Percentiles rank a stretch among this genome's conserved stretches.
Evolutionary conservation across 257 asterid genomes (phyloP).

Genomic region (Solanum arcanum): DNA sequence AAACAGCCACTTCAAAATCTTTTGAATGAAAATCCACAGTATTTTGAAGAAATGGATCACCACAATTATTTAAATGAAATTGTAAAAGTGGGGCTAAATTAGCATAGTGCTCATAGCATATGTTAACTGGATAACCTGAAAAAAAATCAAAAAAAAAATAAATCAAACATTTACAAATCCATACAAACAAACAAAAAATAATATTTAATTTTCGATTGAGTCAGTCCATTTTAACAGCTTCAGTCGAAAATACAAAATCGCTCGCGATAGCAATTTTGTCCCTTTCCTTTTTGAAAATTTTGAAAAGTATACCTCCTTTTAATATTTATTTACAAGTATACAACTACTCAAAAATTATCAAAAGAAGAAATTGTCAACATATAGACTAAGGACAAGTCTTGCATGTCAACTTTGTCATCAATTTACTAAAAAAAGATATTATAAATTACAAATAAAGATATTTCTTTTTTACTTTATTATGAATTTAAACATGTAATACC

Average conservation of each 20-base stretch:
- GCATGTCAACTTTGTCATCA: not conserved
- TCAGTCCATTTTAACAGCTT: not conserved
- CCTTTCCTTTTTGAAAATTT: not conserved
- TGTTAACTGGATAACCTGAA: constrained; percentile 10
- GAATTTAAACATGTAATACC: not conserved
- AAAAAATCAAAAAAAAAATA: not conserved
- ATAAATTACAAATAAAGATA: not conserved
- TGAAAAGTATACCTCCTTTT: not conserved
- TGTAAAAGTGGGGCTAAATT: constrained; percentile 5
- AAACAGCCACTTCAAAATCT: constrained; percentile 14
- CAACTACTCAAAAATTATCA: not conserved
- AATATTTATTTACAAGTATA: not conserved
- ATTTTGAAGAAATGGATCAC: constrained; percentile 14
- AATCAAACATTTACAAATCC: not conserved
- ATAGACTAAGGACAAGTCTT: not conserved
- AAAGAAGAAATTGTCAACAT: not conserved
- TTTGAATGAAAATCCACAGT: constrained; percentile 10
- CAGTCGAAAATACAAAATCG: not conserved
- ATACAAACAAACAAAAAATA: not conserved
- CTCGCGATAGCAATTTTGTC: not conserved
- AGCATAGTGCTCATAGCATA: not conserved
- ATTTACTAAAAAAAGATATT: not conserved
- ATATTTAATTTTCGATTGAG: not conserved
- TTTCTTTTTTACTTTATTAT: no score
- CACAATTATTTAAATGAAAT: constrained; percentile 15